Conservation (phyloP, 2,329 filamentous ascomycete genomes). For the Epicoccum nigrum region DNA sequence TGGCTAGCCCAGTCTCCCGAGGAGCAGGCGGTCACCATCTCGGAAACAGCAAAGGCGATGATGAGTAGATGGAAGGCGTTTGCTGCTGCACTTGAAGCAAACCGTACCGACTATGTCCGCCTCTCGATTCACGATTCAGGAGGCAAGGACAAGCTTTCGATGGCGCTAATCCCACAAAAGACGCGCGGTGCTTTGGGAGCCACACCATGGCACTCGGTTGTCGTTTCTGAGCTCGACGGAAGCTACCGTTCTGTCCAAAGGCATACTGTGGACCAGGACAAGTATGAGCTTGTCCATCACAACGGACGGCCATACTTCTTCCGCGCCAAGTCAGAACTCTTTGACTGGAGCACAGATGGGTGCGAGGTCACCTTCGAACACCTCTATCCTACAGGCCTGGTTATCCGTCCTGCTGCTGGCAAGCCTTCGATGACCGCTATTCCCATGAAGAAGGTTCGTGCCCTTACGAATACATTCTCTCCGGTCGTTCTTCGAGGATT, state of each 20-base stretch:
- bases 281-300: constrained; percentile 30
- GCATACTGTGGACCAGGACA: constrained; percentile 23
- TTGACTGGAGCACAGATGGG: constrained; percentile 13
- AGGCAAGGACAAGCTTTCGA: constrained; percentile 38
- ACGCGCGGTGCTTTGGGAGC: constrained; percentile 27
- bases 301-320: constrained; percentile 33
- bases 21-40: constrained; percentile 28
- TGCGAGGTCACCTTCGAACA: constrained; percentile 28
- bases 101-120: constrained; percentile 31
- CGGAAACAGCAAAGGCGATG: constrained; percentile 40
- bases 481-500: constrained; percentile 62
- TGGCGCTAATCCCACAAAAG: constrained; percentile 34
- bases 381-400: constrained; percentile 32
- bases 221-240: constrained; percentile 29
- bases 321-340: constrained; percentile 28
- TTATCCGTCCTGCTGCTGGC: constrained; percentile 17
- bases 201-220: constrained; percentile 36
- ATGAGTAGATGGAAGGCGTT: constrained; percentile 39
- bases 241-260: constrained; percentile 28
- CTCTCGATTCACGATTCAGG: constrained; percentile 42
- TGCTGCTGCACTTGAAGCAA: constrained; percentile 28
- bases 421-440: constrained; percentile 52
- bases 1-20: constrained; percentile 24
- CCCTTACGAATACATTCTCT: constrained; percentile 58
- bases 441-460: constrained; percentile 54